Percentiles rank a stretch among this genome's conserved stretches.
These are phyloP conservation scores for Moricandia arvensis DNA, from an alignment of 345 rosid genomes.

Conservation along the genomic window DNA sequence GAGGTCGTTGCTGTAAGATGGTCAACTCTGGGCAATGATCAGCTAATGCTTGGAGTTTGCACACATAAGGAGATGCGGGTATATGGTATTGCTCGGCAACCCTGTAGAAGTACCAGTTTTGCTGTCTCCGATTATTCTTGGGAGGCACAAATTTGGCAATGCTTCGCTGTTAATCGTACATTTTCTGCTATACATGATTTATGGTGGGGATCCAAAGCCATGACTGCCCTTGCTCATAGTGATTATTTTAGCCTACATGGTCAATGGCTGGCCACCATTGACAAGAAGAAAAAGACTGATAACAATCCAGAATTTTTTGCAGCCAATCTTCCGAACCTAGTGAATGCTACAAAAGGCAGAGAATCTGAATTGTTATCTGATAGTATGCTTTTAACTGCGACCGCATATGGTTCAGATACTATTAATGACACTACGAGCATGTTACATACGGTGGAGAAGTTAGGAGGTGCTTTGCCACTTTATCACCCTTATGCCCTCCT, in stretches of 20 bases:
- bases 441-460: slow-evolving; percentile 51
- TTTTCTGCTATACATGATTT: slow-evolving; percentile 52
- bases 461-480: slow-evolving; percentile 59
- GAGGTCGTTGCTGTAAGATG: slow-evolving; percentile 62
- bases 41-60: slow-evolving; percentile 72
- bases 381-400: slow-evolving; percentile 32
- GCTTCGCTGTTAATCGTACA: slow-evolving; percentile 64
- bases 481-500: slow-evolving; percentile 78
- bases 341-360: slow-evolving; percentile 30
- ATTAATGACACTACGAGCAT: slow-evolving; percentile 49
- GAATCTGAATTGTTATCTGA: slow-evolving; percentile 40
- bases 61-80: slow-evolving; percentile 59
- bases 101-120: slow-evolving; percentile 43
- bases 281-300: slow-evolving; percentile 36
- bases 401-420: slow-evolving; percentile 36
- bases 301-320: slow-evolving; percentile 14
- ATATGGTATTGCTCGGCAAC: slow-evolving; percentile 54
- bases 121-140: slow-evolving; percentile 39
- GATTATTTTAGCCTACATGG: slow-evolving; percentile 56
- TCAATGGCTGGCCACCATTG: slow-evolving; percentile 52
- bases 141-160: slow-evolving; percentile 56
- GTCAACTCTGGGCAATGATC: slow-evolving; percentile 66
- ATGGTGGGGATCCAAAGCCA: slow-evolving; percentile 63
- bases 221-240: slow-evolving; percentile 57
- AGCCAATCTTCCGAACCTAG: slow-evolving; percentile 31